Evolutionary conservation across 352 stramenopile genomes (phyloP), one percentile per base, ranked within the genome.

Genomic region (Saprolegnia diclina): DNA sequence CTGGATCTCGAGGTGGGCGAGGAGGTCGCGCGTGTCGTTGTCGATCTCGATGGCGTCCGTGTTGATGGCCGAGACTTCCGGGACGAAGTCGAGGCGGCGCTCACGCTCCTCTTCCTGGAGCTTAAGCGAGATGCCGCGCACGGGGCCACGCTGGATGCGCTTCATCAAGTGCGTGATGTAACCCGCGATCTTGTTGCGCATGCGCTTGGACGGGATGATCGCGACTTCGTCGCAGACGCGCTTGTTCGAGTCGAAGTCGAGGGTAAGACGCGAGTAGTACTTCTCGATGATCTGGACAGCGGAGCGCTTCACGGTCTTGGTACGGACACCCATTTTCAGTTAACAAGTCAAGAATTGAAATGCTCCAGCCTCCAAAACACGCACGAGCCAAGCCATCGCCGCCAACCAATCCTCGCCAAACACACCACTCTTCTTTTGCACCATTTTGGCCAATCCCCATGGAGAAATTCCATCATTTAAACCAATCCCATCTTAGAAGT

Each of bases 171-270:
- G 97, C 74, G 97, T 99, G 76, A 98, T 98, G 89, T 99, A 99
- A 71, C 97, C 97, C 38, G 97, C 97, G 77, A 99, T 99, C 91
- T 99, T 99, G 92, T 99, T 99, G 75, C 97, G 92, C 97, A 99
- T 99, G 73, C 97, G 95, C 94, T 99, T 99, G 70, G 96, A 99
- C 64, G 97, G 97, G 72, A 99, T 95, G 80, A 99, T 98, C 59
- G 97, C 97, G 69, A 99, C 97, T 79, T 98, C 93, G 82, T 96
- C 89, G 77, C 86, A 95, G 67, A 96, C 94, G 71, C 94, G 87
- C 91, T 99, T 99, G 95, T 99, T 99, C 66, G 94, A 98, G 87
- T 99, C 96, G 87, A 99, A 99, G 85, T 99, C 98, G 16, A 99
- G 82, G 56, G 96, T 99, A 67, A 99, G 88, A 62, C 96, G 94